These are phyloP conservation scores for Phytophthora sojae DNA, from an alignment of 352 stramenopile species.

Conservation along the genomic window DNA sequence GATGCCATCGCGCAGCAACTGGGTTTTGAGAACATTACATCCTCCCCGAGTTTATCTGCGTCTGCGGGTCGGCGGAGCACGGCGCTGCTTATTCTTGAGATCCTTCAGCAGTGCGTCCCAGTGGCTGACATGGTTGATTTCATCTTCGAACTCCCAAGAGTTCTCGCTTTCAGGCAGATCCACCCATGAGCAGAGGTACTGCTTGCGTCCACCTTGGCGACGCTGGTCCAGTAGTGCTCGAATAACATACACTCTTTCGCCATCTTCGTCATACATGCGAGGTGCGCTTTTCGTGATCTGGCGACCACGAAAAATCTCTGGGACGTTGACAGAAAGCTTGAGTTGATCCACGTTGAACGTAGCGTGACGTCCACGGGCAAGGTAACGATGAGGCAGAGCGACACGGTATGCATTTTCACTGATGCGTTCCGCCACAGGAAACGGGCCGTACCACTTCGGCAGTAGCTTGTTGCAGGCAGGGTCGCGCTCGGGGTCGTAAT, in stretches of 20 bases:
- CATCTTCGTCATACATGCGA: not conserved
- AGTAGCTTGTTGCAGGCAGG: conserved; percentile 11
- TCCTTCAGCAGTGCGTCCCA: not conserved
- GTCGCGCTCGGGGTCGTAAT: conserved; percentile 5
- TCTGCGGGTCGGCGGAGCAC: not conserved
- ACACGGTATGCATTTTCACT: conserved; percentile 9
- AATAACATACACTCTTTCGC: conserved; percentile 6
- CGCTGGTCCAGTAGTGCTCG: not conserved
- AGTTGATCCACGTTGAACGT: conserved; percentile 15
- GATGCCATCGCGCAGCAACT: not conserved
- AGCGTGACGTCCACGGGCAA: conserved; percentile 7
- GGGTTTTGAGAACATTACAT: not conserved
- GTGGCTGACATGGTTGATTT: not conserved
- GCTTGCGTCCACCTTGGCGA: not conserved
- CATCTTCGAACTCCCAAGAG: not conserved
- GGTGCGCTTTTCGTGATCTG: conserved; percentile 11
- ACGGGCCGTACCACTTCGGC: conserved; percentile 6
- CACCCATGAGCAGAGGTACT: conserved; percentile 16
- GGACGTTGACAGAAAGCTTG: conserved; percentile 1
- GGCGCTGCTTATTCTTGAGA: not conserved
- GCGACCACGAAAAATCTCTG: not conserved
- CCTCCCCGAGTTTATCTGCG: not conserved
- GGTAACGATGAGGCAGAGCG: conserved; percentile 1
- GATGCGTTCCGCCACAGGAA: not conserved
- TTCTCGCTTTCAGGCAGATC: conserved; percentile 8